These are phyloP conservation scores for Salix udensis DNA, from an alignment of 345 rosid species.

Conservation along the genomic window DNA sequence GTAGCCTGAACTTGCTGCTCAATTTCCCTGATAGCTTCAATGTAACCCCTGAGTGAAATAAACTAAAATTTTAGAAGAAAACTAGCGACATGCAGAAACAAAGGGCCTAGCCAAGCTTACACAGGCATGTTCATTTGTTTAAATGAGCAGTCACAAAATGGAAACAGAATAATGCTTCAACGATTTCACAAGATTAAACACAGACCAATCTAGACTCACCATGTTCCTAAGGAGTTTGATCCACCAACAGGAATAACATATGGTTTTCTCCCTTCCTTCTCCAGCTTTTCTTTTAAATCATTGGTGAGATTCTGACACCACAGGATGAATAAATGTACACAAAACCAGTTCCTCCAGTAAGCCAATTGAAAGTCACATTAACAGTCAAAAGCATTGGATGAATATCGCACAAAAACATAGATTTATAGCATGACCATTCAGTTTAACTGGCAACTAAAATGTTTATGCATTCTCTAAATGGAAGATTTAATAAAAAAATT, in stretches of 20 bases:
- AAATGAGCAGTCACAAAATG: not conserved
- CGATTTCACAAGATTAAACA: not conserved
- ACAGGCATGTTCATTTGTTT: not conserved
- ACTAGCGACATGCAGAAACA: not conserved
- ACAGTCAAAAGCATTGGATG: not conserved
- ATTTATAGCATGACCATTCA: no score
- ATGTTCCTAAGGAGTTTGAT: constrained; percentile 87
- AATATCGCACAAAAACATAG: not conserved
- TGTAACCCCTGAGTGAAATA: constrained; percentile 64
- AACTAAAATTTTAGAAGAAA: not conserved
- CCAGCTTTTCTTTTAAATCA: constrained; percentile 65
- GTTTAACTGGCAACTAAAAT: no score
- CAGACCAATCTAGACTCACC: constrained; percentile 46
- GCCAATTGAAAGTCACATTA: not conserved
- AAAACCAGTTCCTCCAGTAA: not conserved
- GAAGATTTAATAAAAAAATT: no score
- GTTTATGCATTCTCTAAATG: no score
- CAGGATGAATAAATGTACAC: constrained; percentile 3
- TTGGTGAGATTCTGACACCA: constrained; percentile 62
- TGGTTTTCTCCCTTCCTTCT: constrained; percentile 78
- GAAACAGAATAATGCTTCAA: not conserved
- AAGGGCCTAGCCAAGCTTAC: not conserved
- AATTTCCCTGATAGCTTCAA: constrained; percentile 80
- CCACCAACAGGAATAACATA: constrained; percentile 96
- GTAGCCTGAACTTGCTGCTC: constrained; percentile 66